A percentile compares a stretch with the other conserved stretches of the same genome.
Conservation (phyloP, 108 stramenopile species). For the Cyclotella sp. region DNA sequence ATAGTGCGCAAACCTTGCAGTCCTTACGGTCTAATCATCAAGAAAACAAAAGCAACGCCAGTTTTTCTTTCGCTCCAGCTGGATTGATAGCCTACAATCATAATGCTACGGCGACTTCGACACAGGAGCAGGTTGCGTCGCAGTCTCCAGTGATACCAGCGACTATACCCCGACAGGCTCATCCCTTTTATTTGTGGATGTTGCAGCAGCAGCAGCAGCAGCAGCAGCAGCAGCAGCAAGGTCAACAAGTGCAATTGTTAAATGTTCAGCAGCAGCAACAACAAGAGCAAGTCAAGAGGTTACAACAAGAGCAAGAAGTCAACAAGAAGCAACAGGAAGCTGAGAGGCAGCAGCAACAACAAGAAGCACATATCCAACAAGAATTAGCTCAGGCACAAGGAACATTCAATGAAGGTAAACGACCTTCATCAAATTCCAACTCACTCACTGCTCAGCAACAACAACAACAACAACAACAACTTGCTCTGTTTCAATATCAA, state of each 20-base stretch:
- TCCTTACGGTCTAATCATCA: too few species aligned
- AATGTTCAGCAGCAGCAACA: slow-evolving; percentile 22
- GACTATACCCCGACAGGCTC: slow-evolving; percentile 17
- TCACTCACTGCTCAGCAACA: too few species aligned
- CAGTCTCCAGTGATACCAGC: neutral
- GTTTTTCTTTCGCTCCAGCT: too few species aligned
- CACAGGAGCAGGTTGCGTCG: too few species aligned
- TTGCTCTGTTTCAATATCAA: slow-evolving; percentile 17
- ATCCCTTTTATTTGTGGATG: slow-evolving; percentile 36
- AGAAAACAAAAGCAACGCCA: too few species aligned
- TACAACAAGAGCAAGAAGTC: neutral
- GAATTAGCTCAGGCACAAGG: neutral
- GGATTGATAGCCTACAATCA: too few species aligned
- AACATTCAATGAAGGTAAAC: neutral
- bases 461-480: slow-evolving; percentile 4
- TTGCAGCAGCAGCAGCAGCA: slow-evolving; percentile 43
- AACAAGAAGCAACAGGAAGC: neutral
- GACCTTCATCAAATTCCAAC: too few species aligned
- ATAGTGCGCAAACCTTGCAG: too few species aligned
- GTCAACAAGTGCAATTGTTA: slow-evolving; percentile 7
- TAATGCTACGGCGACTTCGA: too few species aligned
- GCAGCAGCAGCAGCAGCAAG: slow-evolving; percentile 25
- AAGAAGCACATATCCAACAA: neutral
- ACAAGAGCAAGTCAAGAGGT: slow-evolving; percentile 1
- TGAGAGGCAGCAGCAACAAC: neutral